Evolutionary conservation across 2,329 filamentous ascomycete species (phyloP).

Genomic region (Penicillium italicum): DNA sequence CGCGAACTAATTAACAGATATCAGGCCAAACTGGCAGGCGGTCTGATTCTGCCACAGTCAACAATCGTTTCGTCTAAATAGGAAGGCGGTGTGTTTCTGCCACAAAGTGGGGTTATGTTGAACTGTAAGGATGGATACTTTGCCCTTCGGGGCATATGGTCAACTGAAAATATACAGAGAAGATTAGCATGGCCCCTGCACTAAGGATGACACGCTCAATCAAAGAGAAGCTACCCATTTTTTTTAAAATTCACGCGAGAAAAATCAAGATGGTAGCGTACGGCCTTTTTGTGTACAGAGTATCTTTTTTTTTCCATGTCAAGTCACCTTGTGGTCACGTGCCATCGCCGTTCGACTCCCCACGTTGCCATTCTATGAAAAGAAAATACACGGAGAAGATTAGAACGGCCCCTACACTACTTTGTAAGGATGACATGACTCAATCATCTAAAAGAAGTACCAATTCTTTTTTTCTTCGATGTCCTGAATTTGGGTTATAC

Average conservation of each 20-base stretch:
- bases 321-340: no score
- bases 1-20: conserved; percentile 28
- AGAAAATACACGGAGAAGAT: no score
- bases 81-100: background rate
- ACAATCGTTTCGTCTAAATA: rapidly evolving
- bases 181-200: conserved; percentile 79
- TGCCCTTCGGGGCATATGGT: conserved; percentile 48
- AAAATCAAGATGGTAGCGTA: no score
- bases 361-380: no score
- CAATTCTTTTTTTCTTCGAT: background rate
- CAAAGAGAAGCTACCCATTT: background rate
- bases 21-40: background rate
- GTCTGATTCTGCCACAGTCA: background rate
- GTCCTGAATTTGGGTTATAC: background rate
- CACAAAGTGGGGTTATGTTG: background rate
- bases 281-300: no score
- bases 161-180: conserved; percentile 69
- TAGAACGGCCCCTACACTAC: no score
- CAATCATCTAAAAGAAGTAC: no score
- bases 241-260: no score
- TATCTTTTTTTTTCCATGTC: no score
- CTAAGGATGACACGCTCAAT: conserved; percentile 76
- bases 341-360: no score
- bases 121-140: background rate
- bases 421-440: no score